phyloP scores from a whole-genome alignment of 345 rosid genomes.

The Citrus hindsii region DNA sequence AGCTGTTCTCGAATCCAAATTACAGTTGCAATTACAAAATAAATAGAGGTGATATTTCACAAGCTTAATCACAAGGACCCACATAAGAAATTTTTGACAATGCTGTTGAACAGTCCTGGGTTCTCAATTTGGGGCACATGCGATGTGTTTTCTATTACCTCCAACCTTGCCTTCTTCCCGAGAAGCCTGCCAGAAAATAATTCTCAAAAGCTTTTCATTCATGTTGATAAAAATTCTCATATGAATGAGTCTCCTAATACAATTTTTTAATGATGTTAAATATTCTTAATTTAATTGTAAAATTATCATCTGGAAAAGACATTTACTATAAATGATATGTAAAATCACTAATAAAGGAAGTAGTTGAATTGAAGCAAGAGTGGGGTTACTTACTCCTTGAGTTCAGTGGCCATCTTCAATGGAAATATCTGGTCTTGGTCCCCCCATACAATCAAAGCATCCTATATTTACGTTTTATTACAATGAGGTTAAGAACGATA shows the following conservation, averaged over 20 bases:
- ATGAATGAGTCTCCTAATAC: background rate
- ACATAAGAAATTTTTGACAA: constrained; percentile 47
- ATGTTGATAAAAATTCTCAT: no score
- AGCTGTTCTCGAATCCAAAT: background rate
- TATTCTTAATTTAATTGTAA: no score
- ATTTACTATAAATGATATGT: background rate
- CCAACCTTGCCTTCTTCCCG: constrained; percentile 64
- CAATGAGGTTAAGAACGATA: no score
- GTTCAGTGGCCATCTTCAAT: constrained; percentile 68
- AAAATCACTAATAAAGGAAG: background rate
- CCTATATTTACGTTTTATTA: constrained; percentile 23
- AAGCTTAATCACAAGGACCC: constrained; percentile 19
- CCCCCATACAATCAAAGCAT: constrained; percentile 81
- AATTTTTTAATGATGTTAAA: no score
- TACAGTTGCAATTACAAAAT: background rate
- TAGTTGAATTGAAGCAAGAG: background rate
- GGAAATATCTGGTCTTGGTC: constrained; percentile 79
- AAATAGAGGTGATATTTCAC: background rate
- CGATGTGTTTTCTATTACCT: constrained; percentile 55
- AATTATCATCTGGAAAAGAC: no score
- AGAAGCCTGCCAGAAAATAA: constrained; percentile 46
- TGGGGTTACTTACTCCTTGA: constrained; percentile 47
- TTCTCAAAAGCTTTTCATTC: background rate
- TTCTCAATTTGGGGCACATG: constrained; percentile 82
- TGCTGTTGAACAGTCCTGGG: constrained; percentile 45